These are phyloP conservation scores for Trypanosoma melophagium DNA, from an alignment of 208 protist species.

Conservation along the genomic window DNA sequence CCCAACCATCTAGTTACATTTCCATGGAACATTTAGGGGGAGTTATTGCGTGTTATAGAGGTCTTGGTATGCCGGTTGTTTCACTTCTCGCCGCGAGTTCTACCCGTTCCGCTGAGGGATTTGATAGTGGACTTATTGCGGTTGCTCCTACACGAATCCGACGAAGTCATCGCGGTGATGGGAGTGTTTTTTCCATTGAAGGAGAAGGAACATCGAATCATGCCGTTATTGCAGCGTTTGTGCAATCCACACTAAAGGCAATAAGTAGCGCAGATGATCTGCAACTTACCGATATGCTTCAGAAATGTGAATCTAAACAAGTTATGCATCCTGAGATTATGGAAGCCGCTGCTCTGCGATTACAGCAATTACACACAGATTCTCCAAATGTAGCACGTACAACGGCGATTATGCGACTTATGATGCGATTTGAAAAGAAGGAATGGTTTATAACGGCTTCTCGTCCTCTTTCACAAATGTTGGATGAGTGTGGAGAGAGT, in stretches of 20 bases:
- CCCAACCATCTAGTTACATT: constrained; percentile 46
- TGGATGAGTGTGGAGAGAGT: constrained; percentile 26
- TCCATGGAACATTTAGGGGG: constrained; percentile 51
- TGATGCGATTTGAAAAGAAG: constrained; percentile 36
- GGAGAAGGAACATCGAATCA: constrained; percentile 7
- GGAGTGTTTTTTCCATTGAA: not conserved
- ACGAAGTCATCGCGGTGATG: not conserved
- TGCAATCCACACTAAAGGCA: constrained; percentile 36
- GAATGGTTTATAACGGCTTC: constrained; percentile 30
- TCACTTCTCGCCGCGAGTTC: constrained; percentile 49
- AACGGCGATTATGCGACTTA: constrained; percentile 24
- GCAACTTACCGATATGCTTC: constrained; percentile 57
- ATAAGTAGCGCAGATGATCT: constrained; percentile 39
- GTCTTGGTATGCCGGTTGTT: constrained; percentile 58
- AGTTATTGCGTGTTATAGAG: constrained; percentile 66
- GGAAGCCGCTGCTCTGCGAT: constrained; percentile 39
- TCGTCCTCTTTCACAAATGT: constrained; percentile 14
- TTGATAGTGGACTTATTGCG: constrained; percentile 43
- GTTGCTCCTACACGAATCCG: constrained; percentile 19
- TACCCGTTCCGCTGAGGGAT: constrained; percentile 33
- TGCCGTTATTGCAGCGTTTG: constrained; percentile 47
- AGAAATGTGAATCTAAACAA: constrained; percentile 55
- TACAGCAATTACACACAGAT: constrained; percentile 39
- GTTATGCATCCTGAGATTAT: constrained; percentile 68
- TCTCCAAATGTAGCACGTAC: constrained; percentile 21